Base-by-base conservation (phyloP, 169 alveolate genomes). In the Plasmodium inui region DNA sequence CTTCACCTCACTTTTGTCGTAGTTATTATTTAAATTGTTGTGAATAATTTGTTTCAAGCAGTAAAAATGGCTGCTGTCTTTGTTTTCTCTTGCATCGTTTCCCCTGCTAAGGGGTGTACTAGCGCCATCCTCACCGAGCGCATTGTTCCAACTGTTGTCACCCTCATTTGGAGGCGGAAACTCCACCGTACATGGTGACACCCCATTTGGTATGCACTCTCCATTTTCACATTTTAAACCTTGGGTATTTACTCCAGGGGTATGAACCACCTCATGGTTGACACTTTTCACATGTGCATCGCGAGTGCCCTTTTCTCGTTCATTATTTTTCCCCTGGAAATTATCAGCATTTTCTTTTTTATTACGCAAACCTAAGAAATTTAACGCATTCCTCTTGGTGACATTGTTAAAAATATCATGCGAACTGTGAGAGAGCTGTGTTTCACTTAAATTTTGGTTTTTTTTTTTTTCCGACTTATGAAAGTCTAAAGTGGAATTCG, bases 1-100 rank as follows among this genome's bases (percentile, higher is more conserved):
- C 72, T 82, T 91, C 55, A 91, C 57, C 73, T 91, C 92, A 91
- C 76, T 82, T 82, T 91, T 91, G 78, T 91, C 95, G 76, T 91
- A 91, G 57, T 72, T 91, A 82, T 91, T 91, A 57, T 91, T 82
- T 73, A 91, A 81, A 71, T 91, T 91, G 67, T 91, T 91, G 74
- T 82, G 74, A 44, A 91, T 50, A 44, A 91, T 91, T 50, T 91
- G 91, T 82, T 82, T 19, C 71, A 91, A 46, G 80, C 95, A 80
- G 61, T 91, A 91, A 76, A 91, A 91, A 12, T 57, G 73, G 46
- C 37, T 70, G 6, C 44, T 72, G 30, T 9, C 7, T 19, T 71
- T n/a, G 6, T 37, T 73, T 70, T 86, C 39, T 46, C 80, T 78
- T 76, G 8, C 44, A 17, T 28, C 17, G 34, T 32, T 2, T 17